These are phyloP conservation scores for Termitomyces sp. DNA, from an alignment of 768 basidiomycete genomes.

Conservation along the genomic window DNA sequence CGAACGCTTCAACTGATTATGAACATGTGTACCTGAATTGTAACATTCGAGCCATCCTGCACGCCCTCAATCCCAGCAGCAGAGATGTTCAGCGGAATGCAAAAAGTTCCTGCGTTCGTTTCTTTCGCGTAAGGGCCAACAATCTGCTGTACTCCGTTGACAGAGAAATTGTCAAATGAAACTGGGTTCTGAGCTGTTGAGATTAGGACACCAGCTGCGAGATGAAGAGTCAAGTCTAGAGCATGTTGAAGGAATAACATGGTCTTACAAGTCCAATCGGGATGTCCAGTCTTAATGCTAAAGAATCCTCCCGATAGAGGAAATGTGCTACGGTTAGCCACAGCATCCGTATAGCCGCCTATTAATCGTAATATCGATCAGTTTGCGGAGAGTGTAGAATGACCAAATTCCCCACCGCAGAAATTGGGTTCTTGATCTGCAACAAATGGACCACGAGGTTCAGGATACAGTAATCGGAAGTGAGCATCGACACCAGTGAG, in stretches of 20 bases:
- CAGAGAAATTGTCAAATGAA: constrained; percentile 57
- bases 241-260: not conserved
- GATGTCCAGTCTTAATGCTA: constrained; percentile 55
- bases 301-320: constrained; percentile 62
- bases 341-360: constrained; percentile 60
- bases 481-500: constrained; percentile 56
- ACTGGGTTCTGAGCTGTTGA: constrained; percentile 60
- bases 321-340: constrained; percentile 58
- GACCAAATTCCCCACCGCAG: constrained; percentile 47
- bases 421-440: constrained; percentile 50
- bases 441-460: constrained; percentile 64
- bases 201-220: constrained; percentile 47
- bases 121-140: constrained; percentile 44
- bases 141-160: constrained; percentile 24
- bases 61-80: constrained; percentile 40
- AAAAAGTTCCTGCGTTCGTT: constrained; percentile 51
- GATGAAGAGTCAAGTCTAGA: not conserved
- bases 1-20: not conserved
- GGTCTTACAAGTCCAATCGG: constrained; percentile 44
- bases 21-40: constrained; percentile 44
- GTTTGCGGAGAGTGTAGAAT: not conserved
- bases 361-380: not conserved
- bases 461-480: constrained; percentile 71
- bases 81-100: constrained; percentile 60
- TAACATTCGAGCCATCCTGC: constrained; percentile 63